These are phyloP conservation scores for Arthrobotrys sphaeroides DNA, from an alignment of 2,329 filamentous ascomycete species.

Conservation along the genomic window DNA sequence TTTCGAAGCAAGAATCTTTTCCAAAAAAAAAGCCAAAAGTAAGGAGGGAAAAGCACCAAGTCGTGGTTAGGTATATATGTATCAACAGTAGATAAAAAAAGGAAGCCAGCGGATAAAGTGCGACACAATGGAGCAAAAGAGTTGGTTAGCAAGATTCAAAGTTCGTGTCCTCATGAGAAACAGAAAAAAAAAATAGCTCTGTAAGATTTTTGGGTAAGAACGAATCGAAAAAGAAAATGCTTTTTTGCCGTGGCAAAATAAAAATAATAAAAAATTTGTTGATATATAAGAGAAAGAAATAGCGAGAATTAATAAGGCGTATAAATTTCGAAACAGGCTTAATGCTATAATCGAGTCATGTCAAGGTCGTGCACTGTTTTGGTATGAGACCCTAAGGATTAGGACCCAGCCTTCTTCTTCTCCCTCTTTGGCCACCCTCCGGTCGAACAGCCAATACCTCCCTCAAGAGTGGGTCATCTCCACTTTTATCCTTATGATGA, in stretches of 20 bases:
- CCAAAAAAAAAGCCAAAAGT: not conserved
- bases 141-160: conserved; percentile 12
- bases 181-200: too few species aligned
- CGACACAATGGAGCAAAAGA: too few species aligned
- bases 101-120: not conserved
- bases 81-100: not conserved
- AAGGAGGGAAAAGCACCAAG: not conserved
- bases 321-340: conserved; percentile 24
- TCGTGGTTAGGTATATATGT: conserved; percentile 38
- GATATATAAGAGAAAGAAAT: too few species aligned
- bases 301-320: conserved; percentile 20
- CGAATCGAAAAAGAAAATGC: conserved; percentile 19
- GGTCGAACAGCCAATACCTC: conserved; percentile 86
- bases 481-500: conserved; percentile 88
- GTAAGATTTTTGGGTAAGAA: too few species aligned
- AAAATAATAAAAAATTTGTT: conserved; percentile 13
- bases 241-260: conserved; percentile 37
- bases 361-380: conserved; percentile 5
- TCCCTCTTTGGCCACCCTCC: conserved; percentile 82
- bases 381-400: conserved; percentile 11
- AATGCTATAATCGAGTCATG: conserved; percentile 11
- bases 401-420: conserved; percentile 67
- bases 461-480: conserved; percentile 81
- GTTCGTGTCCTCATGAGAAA: conserved; percentile 31
- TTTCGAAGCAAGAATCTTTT: not conserved